Conservation (phyloP, 768 basidiomycete genomes). For the Lentinula guzmanii region DNA sequence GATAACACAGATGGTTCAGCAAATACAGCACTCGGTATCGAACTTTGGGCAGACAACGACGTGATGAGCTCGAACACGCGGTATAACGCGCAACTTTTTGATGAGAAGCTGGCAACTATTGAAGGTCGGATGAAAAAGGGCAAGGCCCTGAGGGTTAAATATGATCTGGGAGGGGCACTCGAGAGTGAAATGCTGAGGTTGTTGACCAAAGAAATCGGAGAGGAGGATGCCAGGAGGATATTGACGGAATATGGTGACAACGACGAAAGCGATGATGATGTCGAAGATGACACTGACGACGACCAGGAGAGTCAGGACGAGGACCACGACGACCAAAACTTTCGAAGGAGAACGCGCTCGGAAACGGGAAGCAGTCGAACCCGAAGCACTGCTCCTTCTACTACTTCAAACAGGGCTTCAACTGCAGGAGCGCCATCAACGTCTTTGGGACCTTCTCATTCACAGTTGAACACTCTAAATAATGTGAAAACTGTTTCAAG, state of each 20-base stretch:
- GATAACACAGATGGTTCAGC: background rate
- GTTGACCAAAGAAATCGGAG: background rate
- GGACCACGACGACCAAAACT: background rate
- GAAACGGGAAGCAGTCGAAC: background rate
- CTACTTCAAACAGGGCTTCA: background rate
- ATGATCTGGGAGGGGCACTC: background rate
- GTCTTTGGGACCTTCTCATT: background rate
- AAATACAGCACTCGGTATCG: conserved; percentile 26
- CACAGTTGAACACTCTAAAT: background rate
- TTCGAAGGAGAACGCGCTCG: background rate
- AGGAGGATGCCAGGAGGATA: background rate
- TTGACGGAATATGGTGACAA: background rate
- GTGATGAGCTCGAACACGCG: conserved; percentile 38
- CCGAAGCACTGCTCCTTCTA: background rate
- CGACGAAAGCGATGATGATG: background rate
- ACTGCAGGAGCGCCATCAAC: background rate
- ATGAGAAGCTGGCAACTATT: conserved; percentile 31
- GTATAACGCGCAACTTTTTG: conserved; percentile 36
- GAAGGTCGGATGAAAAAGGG: background rate
- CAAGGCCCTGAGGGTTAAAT: background rate
- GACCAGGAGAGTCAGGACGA: background rate
- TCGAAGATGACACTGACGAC: background rate
- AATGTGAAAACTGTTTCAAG: background rate
- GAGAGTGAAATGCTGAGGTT: conserved; percentile 9
- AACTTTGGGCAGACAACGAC: conserved; percentile 31